phyloP scores from a whole-genome alignment of 495 filamentous ascomycete species.

The Tuber melanosporum region DNA sequence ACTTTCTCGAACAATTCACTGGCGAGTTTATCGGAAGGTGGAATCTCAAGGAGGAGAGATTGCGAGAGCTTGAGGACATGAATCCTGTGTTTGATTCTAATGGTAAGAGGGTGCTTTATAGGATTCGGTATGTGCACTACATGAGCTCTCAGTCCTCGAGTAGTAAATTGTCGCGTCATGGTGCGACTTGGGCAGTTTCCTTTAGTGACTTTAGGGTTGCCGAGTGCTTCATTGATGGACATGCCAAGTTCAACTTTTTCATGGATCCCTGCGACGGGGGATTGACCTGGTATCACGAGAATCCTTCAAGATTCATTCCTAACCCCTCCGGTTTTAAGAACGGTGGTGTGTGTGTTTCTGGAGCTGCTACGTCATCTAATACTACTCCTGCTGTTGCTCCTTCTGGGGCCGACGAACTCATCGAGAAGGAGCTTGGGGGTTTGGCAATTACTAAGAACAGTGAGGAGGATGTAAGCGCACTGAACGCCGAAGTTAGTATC shows the following conservation, averaged over 20 bases:
- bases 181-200: background rate
- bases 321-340: background rate
- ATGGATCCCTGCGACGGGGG: background rate
- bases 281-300: background rate
- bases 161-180: background rate
- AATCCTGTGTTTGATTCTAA: background rate
- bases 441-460: background rate
- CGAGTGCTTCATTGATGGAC: background rate
- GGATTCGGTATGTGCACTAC: background rate
- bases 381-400: background rate
- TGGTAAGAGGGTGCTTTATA: background rate
- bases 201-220: background rate
- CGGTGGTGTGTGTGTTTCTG: background rate
- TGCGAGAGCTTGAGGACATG: background rate
- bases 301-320: background rate
- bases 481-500: background rate
- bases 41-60: background rate
- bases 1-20: background rate
- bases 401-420: background rate
- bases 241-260: background rate
- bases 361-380: background rate
- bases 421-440: background rate
- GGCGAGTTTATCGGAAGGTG: background rate
- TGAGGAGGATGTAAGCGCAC: background rate
- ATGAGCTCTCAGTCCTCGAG: background rate